These are phyloP conservation scores for Sarocladium oryzae DNA, from an alignment of 2,329 filamentous ascomycete species.

Conservation along the genomic window DNA sequence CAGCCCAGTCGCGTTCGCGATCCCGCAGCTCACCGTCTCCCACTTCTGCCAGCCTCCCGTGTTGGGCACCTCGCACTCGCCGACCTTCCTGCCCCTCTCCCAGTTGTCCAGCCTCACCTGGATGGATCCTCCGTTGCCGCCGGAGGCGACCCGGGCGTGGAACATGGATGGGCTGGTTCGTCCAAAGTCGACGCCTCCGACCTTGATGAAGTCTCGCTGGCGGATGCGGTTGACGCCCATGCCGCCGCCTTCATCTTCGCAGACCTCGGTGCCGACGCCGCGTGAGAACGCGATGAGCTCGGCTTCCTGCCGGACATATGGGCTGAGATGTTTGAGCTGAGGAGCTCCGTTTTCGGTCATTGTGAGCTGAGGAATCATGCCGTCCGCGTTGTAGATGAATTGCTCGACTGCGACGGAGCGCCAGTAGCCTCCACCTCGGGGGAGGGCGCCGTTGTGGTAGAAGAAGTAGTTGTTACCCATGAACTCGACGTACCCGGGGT, in stretches of 20 bases:
- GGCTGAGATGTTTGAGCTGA: conserved; percentile 20
- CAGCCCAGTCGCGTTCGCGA: conserved; percentile 15
- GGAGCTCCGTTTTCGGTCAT: conserved; percentile 21
- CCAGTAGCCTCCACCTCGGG: conserved; percentile 20
- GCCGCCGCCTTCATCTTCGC: conserved; percentile 17
- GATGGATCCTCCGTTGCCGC: conserved; percentile 18
- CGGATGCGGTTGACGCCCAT: conserved; percentile 20
- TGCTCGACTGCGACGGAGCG: conserved; percentile 21
- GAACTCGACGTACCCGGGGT: conserved; percentile 22
- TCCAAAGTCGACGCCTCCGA: conserved; percentile 24
- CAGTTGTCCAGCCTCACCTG: conserved; percentile 21
- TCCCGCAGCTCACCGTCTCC: conserved; percentile 15
- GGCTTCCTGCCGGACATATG: conserved; percentile 21
- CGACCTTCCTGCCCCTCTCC: conserved; percentile 18
- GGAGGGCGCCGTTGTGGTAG: conserved; percentile 26
- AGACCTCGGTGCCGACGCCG: conserved; percentile 17
- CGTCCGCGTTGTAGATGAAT: conserved; percentile 22
- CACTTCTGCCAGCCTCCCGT: conserved; percentile 21
- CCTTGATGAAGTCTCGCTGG: conserved; percentile 25
- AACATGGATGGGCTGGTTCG: conserved; percentile 16
- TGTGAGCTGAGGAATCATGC: conserved; percentile 20
- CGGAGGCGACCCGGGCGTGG: conserved; percentile 20
- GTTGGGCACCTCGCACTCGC: conserved; percentile 18
- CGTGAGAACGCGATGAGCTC: conserved; percentile 23
- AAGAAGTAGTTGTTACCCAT: conserved; percentile 23